Percentiles rank a stretch among this genome's conserved stretches.
These are phyloP conservation scores for Corymbia citriodora DNA, from an alignment of 441 rosid genomes.

Conservation along the genomic window DNA sequence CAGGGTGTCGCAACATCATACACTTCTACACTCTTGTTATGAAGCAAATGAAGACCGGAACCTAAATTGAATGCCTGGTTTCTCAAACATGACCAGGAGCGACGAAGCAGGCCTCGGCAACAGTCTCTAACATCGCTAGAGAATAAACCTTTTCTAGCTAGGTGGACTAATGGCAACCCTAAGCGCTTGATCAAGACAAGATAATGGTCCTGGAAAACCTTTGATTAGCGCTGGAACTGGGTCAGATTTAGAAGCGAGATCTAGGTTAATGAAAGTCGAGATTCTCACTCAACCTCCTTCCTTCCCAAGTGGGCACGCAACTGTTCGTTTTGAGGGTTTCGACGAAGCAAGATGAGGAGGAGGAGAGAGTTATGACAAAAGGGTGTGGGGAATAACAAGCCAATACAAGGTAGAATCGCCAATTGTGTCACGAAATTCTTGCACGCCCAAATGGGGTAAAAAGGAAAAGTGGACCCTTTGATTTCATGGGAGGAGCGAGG, in stretches of 20 bases:
- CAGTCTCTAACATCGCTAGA: background rate
- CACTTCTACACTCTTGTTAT: background rate
- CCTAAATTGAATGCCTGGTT: background rate
- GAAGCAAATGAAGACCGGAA: background rate
- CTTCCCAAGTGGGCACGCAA: background rate
- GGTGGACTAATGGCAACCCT: background rate
- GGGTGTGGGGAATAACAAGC: constrained; percentile 9
- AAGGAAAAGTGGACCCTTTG: background rate
- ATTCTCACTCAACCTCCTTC: background rate
- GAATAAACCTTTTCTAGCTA: background rate
- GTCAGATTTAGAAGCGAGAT: background rate
- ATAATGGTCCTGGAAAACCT: background rate
- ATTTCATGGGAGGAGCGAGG: constrained; percentile 16
- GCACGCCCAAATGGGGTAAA: constrained; percentile 29
- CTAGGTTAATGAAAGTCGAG: background rate
- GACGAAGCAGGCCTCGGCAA: background rate
- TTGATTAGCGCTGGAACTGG: background rate
- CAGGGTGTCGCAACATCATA: background rate
- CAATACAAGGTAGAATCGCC: constrained; percentile 10
- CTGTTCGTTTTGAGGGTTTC: background rate
- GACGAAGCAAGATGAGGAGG: background rate
- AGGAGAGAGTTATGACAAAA: background rate
- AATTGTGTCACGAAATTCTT: constrained; percentile 60
- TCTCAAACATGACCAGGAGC: background rate
- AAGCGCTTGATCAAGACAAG: background rate